Evolutionary conservation across 176 grass and related monocot genomes (phyloP).

Genomic region (Lolium multiflorum): DNA sequence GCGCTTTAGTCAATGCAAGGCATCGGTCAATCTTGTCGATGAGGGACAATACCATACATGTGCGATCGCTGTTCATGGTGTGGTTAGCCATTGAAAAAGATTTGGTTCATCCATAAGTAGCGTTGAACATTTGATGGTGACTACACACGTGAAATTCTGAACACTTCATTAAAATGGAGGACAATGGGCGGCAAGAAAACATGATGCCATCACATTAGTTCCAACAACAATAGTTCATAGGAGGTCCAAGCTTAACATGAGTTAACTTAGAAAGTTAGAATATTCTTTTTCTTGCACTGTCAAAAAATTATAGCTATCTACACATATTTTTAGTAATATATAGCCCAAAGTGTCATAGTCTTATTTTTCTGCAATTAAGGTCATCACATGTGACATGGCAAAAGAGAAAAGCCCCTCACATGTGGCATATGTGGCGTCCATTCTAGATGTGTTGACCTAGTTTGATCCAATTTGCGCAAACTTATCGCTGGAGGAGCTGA

Average conservation of each 20-base stretch:
- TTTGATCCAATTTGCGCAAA: too few relatives aligned
- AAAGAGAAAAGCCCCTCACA: neutral
- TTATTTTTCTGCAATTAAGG: neutral
- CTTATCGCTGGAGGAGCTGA: too few relatives aligned
- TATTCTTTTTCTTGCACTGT: neutral
- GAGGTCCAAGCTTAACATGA: too few relatives aligned
- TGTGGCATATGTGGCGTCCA: neutral
- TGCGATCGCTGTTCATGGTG: neutral
- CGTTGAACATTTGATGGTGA: neutral
- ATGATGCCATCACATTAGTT: too few relatives aligned
- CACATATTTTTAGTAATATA: too few relatives aligned
- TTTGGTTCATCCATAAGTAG: neutral
- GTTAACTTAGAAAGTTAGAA: neutral
- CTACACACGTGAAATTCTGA: neutral
- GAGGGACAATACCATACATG: too few relatives aligned
- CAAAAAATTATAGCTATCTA: neutral
- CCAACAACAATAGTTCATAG: too few relatives aligned
- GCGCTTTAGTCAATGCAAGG: too few relatives aligned
- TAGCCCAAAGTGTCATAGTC: neutral
- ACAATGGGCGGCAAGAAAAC: too few relatives aligned
- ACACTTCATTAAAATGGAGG: too few relatives aligned
- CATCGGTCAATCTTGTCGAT: neutral
- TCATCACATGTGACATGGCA: neutral
- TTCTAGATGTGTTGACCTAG: constrained; percentile 16
- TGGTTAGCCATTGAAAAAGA: neutral